Conservation (phyloP, 805 yeast genomes). For the Yarrowia deformans region DNA sequence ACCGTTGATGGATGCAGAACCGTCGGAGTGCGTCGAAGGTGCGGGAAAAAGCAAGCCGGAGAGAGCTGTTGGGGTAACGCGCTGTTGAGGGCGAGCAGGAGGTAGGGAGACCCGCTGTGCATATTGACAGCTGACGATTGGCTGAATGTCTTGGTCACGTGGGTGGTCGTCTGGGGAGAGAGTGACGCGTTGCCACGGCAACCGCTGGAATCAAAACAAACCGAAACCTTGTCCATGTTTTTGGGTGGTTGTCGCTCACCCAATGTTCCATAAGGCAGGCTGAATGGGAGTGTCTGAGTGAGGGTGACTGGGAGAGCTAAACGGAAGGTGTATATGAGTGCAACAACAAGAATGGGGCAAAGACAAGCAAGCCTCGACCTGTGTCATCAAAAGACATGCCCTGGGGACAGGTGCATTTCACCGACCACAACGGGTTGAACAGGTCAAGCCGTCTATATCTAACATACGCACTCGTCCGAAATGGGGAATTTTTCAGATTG, state of each 20-base stretch:
- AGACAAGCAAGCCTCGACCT: too few species aligned
- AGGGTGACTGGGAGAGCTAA: background rate
- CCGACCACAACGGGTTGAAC: too few species aligned
- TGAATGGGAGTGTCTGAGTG: background rate
- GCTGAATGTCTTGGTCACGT: background rate
- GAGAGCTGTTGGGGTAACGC: background rate
- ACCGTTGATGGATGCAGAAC: conserved; percentile 3
- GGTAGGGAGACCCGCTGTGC: too few species aligned
- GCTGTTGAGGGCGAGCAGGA: background rate
- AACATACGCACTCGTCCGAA: too few species aligned
- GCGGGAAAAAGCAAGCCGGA: conserved; percentile 8
- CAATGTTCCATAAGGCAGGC: background rate
- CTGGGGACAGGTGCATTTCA: too few species aligned
- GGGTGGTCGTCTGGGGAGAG: background rate
- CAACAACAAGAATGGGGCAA: too few species aligned
- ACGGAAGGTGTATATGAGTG: background rate
- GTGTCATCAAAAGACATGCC: too few species aligned
- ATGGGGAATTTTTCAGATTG: too few species aligned
- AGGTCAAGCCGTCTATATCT: too few species aligned
- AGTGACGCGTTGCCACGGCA: conserved; percentile 6
- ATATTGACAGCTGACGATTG: background rate
- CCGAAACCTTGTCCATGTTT: background rate
- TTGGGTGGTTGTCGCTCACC: background rate
- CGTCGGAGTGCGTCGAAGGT: conserved; percentile 4
- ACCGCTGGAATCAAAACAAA: conserved; percentile 13